Conservation (phyloP, 306 rosid genomes). For the Coriaria nepalensis region DNA sequence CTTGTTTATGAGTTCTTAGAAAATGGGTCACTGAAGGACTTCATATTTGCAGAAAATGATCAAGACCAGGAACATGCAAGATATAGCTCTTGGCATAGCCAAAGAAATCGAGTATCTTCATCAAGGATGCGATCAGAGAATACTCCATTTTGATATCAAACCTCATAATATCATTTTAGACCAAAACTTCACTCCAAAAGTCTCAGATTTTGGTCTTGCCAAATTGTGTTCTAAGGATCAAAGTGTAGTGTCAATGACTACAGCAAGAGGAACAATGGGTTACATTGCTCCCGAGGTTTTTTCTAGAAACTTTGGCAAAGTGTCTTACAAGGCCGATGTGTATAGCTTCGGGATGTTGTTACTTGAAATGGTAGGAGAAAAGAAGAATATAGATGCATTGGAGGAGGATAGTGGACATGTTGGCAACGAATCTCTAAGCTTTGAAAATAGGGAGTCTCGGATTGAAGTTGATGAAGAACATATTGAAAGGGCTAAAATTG, state of each 20-base stretch:
- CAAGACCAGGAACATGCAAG: conserved; percentile 3
- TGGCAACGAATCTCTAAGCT: neutral
- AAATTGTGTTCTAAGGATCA: conserved; percentile 28
- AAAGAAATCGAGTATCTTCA: conserved; percentile 37
- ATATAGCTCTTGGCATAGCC: conserved; percentile 24
- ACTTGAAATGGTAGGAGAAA: conserved; percentile 27
- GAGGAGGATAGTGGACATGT: conserved; percentile 1
- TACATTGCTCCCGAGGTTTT: conserved; percentile 37
- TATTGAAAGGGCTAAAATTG: no score
- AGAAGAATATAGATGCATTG: conserved; percentile 5
- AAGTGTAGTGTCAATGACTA: conserved; percentile 24
- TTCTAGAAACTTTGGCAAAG: conserved; percentile 24
- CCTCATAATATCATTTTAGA: conserved; percentile 29
- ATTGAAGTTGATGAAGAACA: neutral
- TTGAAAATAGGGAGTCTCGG: neutral
- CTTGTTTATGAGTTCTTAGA: conserved; percentile 27
- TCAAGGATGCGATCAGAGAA: conserved; percentile 22
- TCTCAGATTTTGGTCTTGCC: conserved; percentile 28
- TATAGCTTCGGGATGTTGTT: conserved; percentile 27
- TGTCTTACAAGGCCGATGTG: conserved; percentile 18
- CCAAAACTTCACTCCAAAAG: conserved; percentile 17
- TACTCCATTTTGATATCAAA: conserved; percentile 35
- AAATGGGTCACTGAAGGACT: conserved; percentile 22
- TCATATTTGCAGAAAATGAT: conserved; percentile 7
- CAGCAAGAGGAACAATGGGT: conserved; percentile 29